Evolutionary conservation across 768 basidiomycete species (phyloP).

Genomic region (Mycena metata): DNA sequence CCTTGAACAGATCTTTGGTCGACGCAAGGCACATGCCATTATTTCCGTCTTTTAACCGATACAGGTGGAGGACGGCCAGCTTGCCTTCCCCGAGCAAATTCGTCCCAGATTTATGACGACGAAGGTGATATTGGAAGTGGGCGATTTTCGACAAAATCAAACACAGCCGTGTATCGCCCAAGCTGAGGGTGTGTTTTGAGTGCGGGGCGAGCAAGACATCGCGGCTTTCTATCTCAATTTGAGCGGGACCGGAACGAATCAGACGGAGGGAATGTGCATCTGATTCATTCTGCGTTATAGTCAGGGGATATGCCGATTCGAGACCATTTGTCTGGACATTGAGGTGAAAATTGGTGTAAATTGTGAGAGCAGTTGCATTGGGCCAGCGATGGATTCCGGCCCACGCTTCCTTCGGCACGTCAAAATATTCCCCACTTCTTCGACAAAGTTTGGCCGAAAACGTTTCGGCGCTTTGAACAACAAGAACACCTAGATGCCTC

Average conservation of each 20-base stretch:
- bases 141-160: conserved; percentile 12
- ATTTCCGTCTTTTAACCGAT: conserved; percentile 1
- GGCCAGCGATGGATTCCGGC: conserved; percentile 10
- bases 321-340: not conserved
- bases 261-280: not conserved
- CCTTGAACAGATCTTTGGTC: conserved; percentile 14
- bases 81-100: not conserved
- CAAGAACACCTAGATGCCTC: not conserved
- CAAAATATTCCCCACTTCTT: not conserved
- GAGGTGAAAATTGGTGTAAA: not conserved
- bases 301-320: not conserved
- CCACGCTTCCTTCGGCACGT: conserved; percentile 4
- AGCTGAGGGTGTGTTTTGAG: not conserved
- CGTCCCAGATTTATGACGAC: not conserved
- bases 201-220: not conserved
- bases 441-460: not conserved
- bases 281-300: not conserved
- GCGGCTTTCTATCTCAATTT: not conserved
- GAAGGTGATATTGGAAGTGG: conserved; percentile 17
- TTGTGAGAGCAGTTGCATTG: not conserved
- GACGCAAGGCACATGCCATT: not conserved
- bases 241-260: not conserved
- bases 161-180: not conserved
- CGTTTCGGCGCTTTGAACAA: not conserved
- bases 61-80: not conserved